These are phyloP conservation scores for Alternaria triticimaculans DNA, from an alignment of 2,329 filamentous ascomycete genomes.

Conservation along the genomic window DNA sequence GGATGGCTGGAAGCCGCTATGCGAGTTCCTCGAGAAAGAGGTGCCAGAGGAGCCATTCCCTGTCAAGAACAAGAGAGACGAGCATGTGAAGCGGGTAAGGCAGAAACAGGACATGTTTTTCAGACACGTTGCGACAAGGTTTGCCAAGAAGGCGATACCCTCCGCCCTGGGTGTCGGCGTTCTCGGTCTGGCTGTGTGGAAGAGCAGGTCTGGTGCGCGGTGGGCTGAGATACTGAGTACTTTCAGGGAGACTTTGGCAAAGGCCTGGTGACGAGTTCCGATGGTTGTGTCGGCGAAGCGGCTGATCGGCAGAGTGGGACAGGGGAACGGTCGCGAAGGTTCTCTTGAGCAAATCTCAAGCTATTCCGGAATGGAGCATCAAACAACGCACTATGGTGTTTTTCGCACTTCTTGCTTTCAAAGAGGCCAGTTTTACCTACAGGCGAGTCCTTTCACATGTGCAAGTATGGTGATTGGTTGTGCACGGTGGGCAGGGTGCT, in stretches of 20 bases:
- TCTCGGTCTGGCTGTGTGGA: neutral
- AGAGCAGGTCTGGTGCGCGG: neutral
- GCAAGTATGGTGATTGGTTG: neutral
- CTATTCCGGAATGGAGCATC: neutral
- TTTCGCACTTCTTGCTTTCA: neutral
- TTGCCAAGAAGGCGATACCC: neutral
- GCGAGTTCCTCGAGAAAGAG: conserved; percentile 29
- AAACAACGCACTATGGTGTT: neutral
- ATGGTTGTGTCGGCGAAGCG: neutral
- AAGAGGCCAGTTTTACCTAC: neutral
- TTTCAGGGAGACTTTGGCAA: neutral
- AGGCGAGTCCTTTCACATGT: neutral
- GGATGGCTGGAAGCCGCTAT: conserved; percentile 33
- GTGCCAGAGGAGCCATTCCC: conserved; percentile 26
- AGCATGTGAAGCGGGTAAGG: conserved; percentile 8
- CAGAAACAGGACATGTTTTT: conserved; percentile 11
- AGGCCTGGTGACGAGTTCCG: neutral
- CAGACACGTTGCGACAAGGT: neutral
- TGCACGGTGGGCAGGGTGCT: neutral
- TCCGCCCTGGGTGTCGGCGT: neutral
- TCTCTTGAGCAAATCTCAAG: neutral
- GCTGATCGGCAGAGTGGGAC: neutral
- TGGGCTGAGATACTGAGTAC: neutral
- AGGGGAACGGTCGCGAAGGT: neutral
- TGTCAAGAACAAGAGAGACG: conserved; percentile 12